Percentiles rank a stretch among this genome's conserved stretches.
phyloP scores from a whole-genome alignment of 345 rosid genomes.

The Populus ilicifolia region DNA sequence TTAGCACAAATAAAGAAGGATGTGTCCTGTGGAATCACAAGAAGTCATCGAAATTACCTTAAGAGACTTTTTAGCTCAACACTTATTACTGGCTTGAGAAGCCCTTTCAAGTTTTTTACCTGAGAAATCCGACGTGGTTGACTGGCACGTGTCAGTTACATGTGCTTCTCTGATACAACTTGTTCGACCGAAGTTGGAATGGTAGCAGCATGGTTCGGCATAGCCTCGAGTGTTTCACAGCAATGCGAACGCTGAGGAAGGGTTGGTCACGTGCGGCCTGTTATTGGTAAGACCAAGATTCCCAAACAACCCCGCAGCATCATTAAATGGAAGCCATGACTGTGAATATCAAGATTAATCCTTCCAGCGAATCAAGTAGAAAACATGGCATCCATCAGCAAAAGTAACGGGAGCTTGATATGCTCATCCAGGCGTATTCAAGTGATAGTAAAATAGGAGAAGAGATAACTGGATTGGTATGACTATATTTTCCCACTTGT shows the following conservation, averaged over 20 bases:
- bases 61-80: conserved; percentile 14
- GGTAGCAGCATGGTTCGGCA: not conserved
- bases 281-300: conserved; percentile 51
- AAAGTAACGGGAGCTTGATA: not conserved
- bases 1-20: conserved; percentile 32
- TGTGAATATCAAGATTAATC: not conserved
- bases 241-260: conserved; percentile 8
- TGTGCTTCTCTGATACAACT: conserved; percentile 10
- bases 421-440: not conserved
- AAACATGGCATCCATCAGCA: conserved; percentile 3
- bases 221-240: conserved; percentile 20
- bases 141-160: conserved; percentile 18
- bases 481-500: not conserved
- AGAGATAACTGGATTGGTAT: not conserved
- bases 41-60: conserved; percentile 13
- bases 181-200: conserved; percentile 13
- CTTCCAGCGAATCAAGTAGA: not conserved
- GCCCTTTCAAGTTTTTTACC: not conserved
- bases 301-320: conserved; percentile 56
- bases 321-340: conserved; percentile 4
- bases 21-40: conserved; percentile 21
- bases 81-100: conserved; percentile 16
- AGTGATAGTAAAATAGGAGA: not conserved
- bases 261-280: conserved; percentile 17
- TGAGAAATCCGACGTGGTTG: conserved; percentile 12